Evolutionary conservation across 345 rosid genomes (phyloP).

Genomic region (Eucalyptus pauciflora): DNA sequence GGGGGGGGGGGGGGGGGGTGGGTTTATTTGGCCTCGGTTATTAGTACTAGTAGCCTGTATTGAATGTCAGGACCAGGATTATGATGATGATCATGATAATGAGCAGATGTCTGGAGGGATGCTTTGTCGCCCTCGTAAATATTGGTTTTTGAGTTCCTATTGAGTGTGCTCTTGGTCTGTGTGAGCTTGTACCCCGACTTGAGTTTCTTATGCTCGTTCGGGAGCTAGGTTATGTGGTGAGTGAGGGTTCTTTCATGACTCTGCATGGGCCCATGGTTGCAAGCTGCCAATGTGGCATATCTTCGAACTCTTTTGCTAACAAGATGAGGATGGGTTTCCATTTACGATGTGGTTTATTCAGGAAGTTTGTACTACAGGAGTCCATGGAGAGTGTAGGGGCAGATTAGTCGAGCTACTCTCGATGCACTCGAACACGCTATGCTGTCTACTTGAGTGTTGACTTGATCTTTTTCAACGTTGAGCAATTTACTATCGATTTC

Average conservation of each 20-base stretch:
- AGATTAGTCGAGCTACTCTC: background rate
- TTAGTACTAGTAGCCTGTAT: rapidly evolving
- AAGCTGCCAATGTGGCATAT: background rate
- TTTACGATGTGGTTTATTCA: background rate
- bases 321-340: background rate
- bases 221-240: background rate
- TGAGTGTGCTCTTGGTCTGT: background rate
- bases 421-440: background rate
- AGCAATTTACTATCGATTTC: background rate
- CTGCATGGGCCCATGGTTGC: background rate
- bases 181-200: background rate
- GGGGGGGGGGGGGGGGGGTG: too few relatives aligned
- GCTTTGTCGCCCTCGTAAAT: background rate
- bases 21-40: background rate
- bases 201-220: background rate
- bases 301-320: background rate
- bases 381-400: background rate
- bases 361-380: background rate
- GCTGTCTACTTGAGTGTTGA: background rate
- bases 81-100: background rate
- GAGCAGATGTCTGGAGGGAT: background rate
- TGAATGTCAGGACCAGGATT: background rate
- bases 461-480: background rate
- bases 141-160: background rate
- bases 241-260: background rate